Evolutionary conservation across 2,329 filamentous ascomycete genomes (phyloP).

Genomic region (Pseudopithomyces chartarum): DNA sequence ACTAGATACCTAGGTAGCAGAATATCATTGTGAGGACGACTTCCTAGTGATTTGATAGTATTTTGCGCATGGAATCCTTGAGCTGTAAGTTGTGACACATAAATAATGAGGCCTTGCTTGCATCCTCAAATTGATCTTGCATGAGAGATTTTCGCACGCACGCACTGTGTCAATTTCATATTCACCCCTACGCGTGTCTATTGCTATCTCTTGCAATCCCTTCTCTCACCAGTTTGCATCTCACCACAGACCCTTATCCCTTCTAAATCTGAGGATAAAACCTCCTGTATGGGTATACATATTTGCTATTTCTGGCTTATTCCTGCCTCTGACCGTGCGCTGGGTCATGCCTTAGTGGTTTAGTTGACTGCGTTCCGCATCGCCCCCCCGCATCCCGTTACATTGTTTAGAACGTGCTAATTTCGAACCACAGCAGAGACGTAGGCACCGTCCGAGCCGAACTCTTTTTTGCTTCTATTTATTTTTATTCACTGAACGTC

Average conservation of each 20-base stretch:
- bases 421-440: slow-evolving; percentile 1
- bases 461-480: not conserved
- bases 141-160: not conserved
- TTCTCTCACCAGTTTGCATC: not conserved
- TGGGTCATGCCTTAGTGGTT: slow-evolving; percentile 1
- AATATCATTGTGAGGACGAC: no score
- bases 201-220: not conserved
- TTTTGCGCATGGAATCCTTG: no score
- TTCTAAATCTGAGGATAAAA: no score
- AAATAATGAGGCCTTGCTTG: no score
- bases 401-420: not conserved
- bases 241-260: not conserved
- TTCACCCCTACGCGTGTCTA: not conserved
- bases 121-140: no score
- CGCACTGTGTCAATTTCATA: not conserved
- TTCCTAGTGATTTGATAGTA: no score
- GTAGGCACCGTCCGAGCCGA: not conserved
- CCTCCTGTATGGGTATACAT: not conserved
- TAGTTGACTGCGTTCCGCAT: not conserved
- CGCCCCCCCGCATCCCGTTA: no score
- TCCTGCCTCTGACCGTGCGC: not conserved
- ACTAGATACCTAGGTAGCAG: not conserved
- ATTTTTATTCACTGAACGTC: no score
- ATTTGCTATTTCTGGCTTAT: not conserved
- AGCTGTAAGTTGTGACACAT: no score